Conservation (phyloP, 1,284 basidiomycete genomes). For the Schizophyllum commune region DNA sequence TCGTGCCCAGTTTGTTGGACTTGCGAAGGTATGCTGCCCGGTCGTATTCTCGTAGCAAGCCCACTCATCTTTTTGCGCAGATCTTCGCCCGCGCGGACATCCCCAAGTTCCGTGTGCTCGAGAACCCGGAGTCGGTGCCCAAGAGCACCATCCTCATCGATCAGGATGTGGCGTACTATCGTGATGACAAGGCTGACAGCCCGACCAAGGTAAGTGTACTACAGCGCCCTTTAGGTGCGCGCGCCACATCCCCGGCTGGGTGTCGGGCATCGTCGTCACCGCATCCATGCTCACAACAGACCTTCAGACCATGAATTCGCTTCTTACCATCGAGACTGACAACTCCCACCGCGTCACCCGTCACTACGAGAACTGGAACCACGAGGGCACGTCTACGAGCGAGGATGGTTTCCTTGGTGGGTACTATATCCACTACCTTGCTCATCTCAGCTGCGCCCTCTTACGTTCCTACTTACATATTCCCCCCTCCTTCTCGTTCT, state of each 20-base stretch:
- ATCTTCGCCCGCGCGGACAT: conserved; percentile 38
- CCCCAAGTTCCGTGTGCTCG: conserved; percentile 33
- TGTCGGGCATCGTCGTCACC: too few relatives aligned
- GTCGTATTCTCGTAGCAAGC: not conserved
- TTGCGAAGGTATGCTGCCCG: conserved; percentile 30
- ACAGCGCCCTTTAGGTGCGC: too few relatives aligned
- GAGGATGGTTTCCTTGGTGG: conserved; percentile 36
- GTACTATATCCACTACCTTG: not conserved
- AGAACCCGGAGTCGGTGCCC: conserved; percentile 32
- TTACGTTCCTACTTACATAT: too few relatives aligned
- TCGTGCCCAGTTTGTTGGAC: conserved; percentile 38
- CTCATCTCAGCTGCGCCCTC: too few relatives aligned
- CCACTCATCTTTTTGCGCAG: conserved; percentile 15
- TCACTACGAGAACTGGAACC: conserved; percentile 44
- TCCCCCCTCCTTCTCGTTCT: too few relatives aligned
- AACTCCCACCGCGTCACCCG: conserved; percentile 28
- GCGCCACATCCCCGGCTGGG: too few relatives aligned
- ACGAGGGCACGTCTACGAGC: conserved; percentile 29
- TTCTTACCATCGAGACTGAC: conserved; percentile 37
- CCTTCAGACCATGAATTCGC: conserved; percentile 39
- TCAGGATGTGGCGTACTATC: conserved; percentile 41
- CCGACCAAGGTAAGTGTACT: conserved; percentile 32
- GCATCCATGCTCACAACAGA: too few relatives aligned
- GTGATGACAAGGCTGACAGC: conserved; percentile 26
- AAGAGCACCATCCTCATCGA: conserved; percentile 37